Evolutionary conservation across 2,329 filamentous ascomycete genomes (phyloP), one percentile per base, ranked within the genome.

Genomic region (Scleromitrula shiraiana): DNA sequence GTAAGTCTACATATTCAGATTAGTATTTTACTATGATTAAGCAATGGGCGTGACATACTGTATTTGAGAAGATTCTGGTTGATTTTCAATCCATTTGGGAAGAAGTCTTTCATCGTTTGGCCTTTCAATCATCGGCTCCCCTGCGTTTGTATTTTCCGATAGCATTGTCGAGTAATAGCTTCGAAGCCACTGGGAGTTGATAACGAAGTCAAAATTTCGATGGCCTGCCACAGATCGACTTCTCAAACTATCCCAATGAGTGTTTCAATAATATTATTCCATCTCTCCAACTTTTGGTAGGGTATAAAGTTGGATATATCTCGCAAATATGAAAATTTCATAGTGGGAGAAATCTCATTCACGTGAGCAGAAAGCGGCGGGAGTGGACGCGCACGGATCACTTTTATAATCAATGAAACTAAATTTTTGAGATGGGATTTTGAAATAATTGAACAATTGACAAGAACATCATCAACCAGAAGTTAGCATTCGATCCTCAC

Each of bases 31-130:
- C 7, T 5, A 7, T 14, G 12, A 10, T 15, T 6, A 38, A 24
- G 4, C 52, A 55, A 49, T 57, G 60, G 55, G 37, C 24, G 61
- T 56, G 38, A 38, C 46, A 37, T 30, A 72, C 71, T 60, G 62
- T 56, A 54, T 39, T 53, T 70, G 68, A 9, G 50, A 53, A 40
- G 62, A 54, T 48, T 46, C 53, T 24, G 64, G 57, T 41, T 70
- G 66, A n/a, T 57, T 60, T 52, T 73, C 70, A 38, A 73, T 62
- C 70, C 70, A 72, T 64, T 66, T 56, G 20, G 61, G 26, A n/a
- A 60, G 7, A 23, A 58, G 42, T 32, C 55, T 46, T 15, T 60
- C 59, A 42, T 64, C 59, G 6, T 17, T 29, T 33, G 56, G 57
- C 26, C 2, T 19, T 33, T 17, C 12, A 27, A 22, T 15, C 19